Conservation (phyloP, 495 filamentous ascomycete species). For the Aspergillus carlsbadensis region DNA sequence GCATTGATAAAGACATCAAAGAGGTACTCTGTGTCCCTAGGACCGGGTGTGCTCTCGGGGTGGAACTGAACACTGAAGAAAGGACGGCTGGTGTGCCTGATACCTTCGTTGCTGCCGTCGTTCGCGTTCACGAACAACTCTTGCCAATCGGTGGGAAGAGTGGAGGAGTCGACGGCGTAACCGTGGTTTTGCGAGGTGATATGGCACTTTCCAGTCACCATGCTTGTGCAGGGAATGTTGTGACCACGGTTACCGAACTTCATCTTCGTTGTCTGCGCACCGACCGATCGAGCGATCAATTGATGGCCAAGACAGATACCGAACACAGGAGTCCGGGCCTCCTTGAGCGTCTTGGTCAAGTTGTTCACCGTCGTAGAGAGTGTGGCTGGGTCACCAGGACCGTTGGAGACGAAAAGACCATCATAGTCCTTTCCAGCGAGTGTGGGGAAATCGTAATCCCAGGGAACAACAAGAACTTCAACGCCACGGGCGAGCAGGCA, state of each 20-base stretch:
- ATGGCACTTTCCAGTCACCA: constrained; percentile 91
- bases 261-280: constrained; percentile 89
- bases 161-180: constrained; percentile 81
- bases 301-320: constrained; percentile 98
- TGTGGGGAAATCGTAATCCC: constrained; percentile 85
- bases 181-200: constrained; percentile 99
- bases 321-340: constrained; percentile 82
- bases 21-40: constrained; percentile 92
- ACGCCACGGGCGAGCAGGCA: constrained; percentile 90
- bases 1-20: constrained; percentile 95
- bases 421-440: constrained; percentile 81
- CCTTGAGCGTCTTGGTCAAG: constrained; percentile 67
- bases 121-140: constrained; percentile 98
- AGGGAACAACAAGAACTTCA: constrained; percentile 91
- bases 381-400: constrained; percentile 90
- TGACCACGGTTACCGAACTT: constrained; percentile 98
- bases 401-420: constrained; percentile 96
- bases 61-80: constrained; percentile 99
- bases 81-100: constrained; percentile 78
- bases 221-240: constrained; percentile 96
- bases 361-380: constrained; percentile 73
- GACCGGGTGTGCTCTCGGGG: constrained; percentile 92
- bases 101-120: constrained; percentile 96
- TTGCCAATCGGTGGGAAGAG: constrained; percentile 75
- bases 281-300: constrained; percentile 85